These are phyloP conservation scores for Rutidosis leptorrhynchoides DNA, from an alignment of 129 eudicot genomes.

Conservation along the genomic window DNA sequence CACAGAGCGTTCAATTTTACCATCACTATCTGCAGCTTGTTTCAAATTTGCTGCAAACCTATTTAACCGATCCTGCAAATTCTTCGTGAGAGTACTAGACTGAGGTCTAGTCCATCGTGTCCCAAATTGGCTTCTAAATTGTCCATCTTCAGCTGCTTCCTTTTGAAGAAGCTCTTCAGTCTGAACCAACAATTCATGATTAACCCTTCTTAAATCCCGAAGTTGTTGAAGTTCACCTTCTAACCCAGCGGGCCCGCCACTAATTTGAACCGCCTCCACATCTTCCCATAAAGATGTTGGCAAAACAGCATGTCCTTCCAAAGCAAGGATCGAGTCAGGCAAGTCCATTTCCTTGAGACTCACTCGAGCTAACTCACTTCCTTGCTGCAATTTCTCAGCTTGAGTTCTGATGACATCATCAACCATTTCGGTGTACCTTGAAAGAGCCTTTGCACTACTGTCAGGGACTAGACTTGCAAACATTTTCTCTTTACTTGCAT, in stretches of 20 bases:
- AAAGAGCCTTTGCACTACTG: slow-evolving; percentile 89
- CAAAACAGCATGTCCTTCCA: slow-evolving; percentile 75
- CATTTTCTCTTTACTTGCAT: slow-evolving; percentile 93
- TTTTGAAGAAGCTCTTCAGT: slow-evolving; percentile 91
- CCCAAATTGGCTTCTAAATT: slow-evolving; percentile 94
- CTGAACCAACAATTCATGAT: slow-evolving; percentile 77
- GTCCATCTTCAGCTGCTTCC: slow-evolving; percentile 95
- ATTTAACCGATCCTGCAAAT: slow-evolving; percentile 85
- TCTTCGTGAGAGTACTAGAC: slow-evolving; percentile 84
- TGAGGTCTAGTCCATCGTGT: slow-evolving; percentile 98
- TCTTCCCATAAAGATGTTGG: slow-evolving; percentile 82
- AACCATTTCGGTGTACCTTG: slow-evolving; percentile 96
- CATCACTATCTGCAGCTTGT: slow-evolving; percentile 98
- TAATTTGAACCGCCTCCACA: slow-evolving; percentile 90
- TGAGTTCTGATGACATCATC: slow-evolving; percentile 93
- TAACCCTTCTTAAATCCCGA: slow-evolving; percentile 80
- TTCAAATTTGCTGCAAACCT: slow-evolving; percentile 93
- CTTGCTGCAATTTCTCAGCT: slow-evolving; percentile 95
- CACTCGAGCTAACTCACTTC: slow-evolving; percentile 98
- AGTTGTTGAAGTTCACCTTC: slow-evolving; percentile 96
- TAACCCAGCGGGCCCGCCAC: slow-evolving; percentile 95
- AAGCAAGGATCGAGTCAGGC: slow-evolving; percentile 86
- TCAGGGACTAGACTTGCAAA: slow-evolving; percentile 96
- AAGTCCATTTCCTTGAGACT: slow-evolving; percentile 96
- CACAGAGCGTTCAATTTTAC: slow-evolving; percentile 88